Evolutionary conservation across 2,329 filamentous ascomycete species (phyloP), one percentile per base, ranked within the genome.

Genomic region (Neofusicoccum sp.): DNA sequence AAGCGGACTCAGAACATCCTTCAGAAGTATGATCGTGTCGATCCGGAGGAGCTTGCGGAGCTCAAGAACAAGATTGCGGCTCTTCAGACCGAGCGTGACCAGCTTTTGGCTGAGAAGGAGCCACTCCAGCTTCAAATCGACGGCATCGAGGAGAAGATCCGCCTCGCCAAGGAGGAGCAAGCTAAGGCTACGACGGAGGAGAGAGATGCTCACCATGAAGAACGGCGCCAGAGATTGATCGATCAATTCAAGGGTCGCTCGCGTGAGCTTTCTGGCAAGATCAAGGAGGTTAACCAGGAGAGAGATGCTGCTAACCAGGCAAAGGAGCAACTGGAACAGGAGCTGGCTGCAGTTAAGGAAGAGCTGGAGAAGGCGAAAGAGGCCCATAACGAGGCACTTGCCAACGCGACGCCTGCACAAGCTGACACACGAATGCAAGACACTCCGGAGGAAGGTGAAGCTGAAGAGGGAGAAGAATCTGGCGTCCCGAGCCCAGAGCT

Each of bases 1-100:
- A 93, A 97, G 80, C 89, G 95, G 26, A 96, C 92, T 1, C 92
- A 98, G 71, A 91, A 96, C 67, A 97, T 99, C 63, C 84, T 99
- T 54, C 92, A 91, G 66, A 97, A 96, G 73, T 97, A 98, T 71
- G 93, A 96, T 67, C 90, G 93, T 60, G 91, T 96, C 57, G 95
- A 99, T 71, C 93, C 95, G 44, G 91, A 90, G 3, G 93, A 98
- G 70, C 84, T 97, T 71, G 93, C 98, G 68, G 87, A 89, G 62
- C 83, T 99, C 61, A 96, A 95, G 78, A 86, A 89, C 70, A 87
- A 88, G 62, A 84, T 97, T 58, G 78, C 85, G 14, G 71, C 72
- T 26, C 66, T 80, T 45, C 70, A 83, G 58, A 72, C 74, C 4
- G 87, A 91, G 67, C 79, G 77, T 49, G 78, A 79, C 61, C 65